Conservation (phyloP, 1,284 basidiomycete genomes). For the Leccinum insigne region DNA sequence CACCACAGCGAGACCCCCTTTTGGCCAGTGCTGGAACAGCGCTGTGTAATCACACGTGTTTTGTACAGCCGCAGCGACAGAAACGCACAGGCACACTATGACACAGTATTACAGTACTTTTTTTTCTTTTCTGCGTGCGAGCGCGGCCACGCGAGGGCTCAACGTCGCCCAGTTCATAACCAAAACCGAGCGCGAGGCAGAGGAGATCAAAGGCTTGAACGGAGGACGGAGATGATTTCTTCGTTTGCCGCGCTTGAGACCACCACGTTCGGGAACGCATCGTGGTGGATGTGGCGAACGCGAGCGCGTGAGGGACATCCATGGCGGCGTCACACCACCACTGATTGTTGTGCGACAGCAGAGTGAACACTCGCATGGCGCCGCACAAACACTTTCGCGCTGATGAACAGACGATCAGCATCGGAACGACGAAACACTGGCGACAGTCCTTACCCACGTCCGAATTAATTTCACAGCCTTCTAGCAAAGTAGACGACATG, state of each 20-base stretch:
- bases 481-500: conserved; percentile 34
- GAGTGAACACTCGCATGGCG: conserved; percentile 64
- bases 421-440: background rate
- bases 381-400: conserved; percentile 54
- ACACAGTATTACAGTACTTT: too few species aligned
- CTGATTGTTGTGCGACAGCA: conserved; percentile 60
- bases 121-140: too few species aligned
- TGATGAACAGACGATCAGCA: conserved; percentile 14
- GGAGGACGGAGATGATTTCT: conserved; percentile 16
- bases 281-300: conserved; percentile 48
- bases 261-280: conserved; percentile 36
- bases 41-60: too few species aligned
- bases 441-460: conserved; percentile 16
- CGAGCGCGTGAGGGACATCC: conserved; percentile 43
- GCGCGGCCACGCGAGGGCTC: too few species aligned
- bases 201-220: conserved; percentile 57
- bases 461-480: conserved; percentile 18
- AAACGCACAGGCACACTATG: too few species aligned
- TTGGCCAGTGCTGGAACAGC: too few species aligned
- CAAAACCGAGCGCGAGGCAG: conserved; percentile 58
- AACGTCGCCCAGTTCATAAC: too few species aligned
- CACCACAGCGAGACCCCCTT: too few species aligned
- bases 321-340: conserved; percentile 54
- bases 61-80: too few species aligned
- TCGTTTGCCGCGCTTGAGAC: conserved; percentile 12